phyloP scores from a whole-genome alignment of 163 green algal genomes.

The Botryococcus braunii region DNA sequence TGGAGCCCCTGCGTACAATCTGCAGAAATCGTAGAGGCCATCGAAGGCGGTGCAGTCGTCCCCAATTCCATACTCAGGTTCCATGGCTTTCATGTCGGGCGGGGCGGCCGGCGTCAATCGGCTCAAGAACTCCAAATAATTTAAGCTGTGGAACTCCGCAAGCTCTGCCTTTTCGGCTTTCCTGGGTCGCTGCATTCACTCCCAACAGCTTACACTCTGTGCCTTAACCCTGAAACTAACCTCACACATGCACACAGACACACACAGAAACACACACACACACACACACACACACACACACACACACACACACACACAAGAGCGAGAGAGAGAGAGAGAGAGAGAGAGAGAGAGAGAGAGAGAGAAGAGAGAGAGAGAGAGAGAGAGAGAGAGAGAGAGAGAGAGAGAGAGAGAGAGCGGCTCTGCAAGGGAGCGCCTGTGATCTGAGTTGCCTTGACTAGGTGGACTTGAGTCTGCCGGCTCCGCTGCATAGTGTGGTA shows the following conservation, averaged over 20 bases:
- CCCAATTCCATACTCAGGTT: conserved; percentile 59
- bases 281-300: neutral
- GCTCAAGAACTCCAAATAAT: conserved; percentile 68
- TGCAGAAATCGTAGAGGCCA: conserved; percentile 87
- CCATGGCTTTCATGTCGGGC: neutral
- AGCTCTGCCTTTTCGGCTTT: conserved; percentile 35
- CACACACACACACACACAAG: neutral
- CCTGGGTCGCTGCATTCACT: conserved; percentile 33
- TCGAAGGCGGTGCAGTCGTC: conserved; percentile 96
- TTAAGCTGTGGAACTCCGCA: conserved; percentile 45
- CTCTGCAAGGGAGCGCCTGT: too few species aligned
- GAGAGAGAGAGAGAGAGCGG: too few species aligned
- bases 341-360: neutral
- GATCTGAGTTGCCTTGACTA: too few species aligned
- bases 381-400: too few species aligned
- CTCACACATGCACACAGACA: neutral
- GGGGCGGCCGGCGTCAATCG: conserved; percentile 27
- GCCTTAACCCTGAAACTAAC: neutral
- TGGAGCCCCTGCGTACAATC: conserved; percentile 53
- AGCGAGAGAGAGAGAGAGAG: neutral
- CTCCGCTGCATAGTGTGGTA: too few species aligned
- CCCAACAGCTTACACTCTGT: conserved; percentile 2
- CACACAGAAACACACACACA: neutral
- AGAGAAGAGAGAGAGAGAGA: neutral
- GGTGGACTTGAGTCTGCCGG: too few species aligned